These are phyloP conservation scores for Centrapalus pauciflorus DNA, from an alignment of 129 eudicot genomes.

Conservation along the genomic window DNA sequence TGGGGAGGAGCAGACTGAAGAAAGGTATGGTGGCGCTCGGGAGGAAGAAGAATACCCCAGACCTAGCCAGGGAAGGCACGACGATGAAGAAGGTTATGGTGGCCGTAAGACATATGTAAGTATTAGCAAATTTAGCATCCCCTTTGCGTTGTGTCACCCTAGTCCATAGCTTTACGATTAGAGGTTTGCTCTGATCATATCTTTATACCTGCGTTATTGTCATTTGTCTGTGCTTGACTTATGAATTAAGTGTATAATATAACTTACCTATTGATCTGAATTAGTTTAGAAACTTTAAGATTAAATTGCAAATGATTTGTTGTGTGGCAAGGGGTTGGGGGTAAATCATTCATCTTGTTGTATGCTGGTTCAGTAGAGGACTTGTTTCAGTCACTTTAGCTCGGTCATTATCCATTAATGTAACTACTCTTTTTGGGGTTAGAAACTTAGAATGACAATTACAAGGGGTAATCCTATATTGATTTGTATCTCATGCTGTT, in stretches of 20 bases:
- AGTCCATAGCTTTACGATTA: background rate
- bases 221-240: background rate
- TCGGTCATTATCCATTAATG: background rate
- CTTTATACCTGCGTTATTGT: background rate
- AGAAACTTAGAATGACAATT: background rate
- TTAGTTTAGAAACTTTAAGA: constrained; percentile 1
- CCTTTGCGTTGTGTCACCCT: background rate
- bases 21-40: constrained; percentile 33
- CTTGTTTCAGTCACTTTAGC: background rate
- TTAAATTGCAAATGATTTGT: background rate
- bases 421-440: background rate
- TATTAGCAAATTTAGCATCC: background rate
- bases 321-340: background rate
- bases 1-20: constrained; percentile 24
- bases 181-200: background rate
- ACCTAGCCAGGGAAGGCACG: constrained; percentile 31
- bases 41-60: constrained; percentile 28
- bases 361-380: background rate
- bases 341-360: background rate
- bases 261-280: background rate
- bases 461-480: background rate
- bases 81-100: constrained; percentile 53
- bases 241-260: background rate
- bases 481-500: background rate
- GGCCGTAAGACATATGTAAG: constrained; percentile 83